Evolutionary conservation across 2,329 filamentous ascomycete genomes (phyloP).

Genomic region (Coniochaeta ligniaria): DNA sequence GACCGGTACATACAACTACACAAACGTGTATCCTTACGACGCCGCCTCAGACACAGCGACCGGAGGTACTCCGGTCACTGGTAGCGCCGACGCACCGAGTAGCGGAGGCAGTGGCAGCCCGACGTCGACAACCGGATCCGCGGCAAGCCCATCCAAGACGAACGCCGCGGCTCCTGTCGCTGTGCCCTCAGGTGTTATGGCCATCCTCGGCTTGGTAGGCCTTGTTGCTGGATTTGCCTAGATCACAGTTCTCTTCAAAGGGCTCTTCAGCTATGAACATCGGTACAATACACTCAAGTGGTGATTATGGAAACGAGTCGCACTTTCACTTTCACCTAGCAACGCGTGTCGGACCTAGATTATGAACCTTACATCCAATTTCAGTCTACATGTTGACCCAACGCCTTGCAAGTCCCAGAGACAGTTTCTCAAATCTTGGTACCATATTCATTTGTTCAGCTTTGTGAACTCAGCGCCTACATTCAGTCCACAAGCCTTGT

Average conservation of each 20-base stretch:
- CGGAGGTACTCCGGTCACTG: slow-evolving; percentile 4
- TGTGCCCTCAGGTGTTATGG: background rate
- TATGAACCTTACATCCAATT: too few species aligned
- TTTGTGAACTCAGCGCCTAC: too few species aligned
- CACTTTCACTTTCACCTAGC: too few species aligned
- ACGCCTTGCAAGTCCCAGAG: too few species aligned
- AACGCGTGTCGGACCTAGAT: too few species aligned
- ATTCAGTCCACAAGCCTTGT: too few species aligned
- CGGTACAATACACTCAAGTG: too few species aligned
- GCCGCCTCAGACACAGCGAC: slow-evolving; percentile 34
- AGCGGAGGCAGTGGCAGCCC: background rate
- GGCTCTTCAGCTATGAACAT: too few species aligned
- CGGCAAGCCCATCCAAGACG: background rate
- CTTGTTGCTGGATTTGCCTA: background rate
- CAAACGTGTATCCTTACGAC: slow-evolving; percentile 31
- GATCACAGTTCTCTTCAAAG: background rate
- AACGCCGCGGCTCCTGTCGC: background rate
- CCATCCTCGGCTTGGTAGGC: background rate
- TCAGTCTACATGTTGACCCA: too few species aligned
- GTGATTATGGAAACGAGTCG: too few species aligned
- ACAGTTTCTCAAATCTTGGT: too few species aligned
- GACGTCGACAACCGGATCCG: background rate
- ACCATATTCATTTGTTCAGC: too few species aligned
- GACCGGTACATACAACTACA: slow-evolving; percentile 10
- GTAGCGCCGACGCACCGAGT: slow-evolving; percentile 1